phyloP scores from a whole-genome alignment of 768 basidiomycete species.

The Xanthoconium purpureum region DNA sequence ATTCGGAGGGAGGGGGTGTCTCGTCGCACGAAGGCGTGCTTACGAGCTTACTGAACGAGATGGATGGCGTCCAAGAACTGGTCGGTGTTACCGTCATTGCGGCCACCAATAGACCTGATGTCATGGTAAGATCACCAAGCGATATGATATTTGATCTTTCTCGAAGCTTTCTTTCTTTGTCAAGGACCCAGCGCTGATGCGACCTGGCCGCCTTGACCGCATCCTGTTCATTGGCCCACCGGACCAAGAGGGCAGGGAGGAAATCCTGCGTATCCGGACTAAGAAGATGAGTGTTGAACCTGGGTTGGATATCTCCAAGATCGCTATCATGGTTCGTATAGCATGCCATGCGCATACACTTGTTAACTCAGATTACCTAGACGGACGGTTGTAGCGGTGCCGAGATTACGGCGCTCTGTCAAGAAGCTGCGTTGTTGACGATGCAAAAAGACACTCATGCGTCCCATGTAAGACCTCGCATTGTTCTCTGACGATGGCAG shows the following conservation, averaged over 20 bases:
- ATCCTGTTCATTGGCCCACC: conserved; percentile 95
- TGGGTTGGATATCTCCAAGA: conserved; percentile 57
- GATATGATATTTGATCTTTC: not conserved
- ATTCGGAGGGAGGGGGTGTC: conserved; percentile 47
- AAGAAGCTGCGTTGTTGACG: conserved; percentile 90
- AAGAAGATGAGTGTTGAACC: conserved; percentile 77
- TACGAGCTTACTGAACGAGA: conserved; percentile 92
- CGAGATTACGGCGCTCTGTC: conserved; percentile 87
- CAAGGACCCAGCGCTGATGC: conserved; percentile 92
- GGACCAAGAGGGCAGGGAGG: conserved; percentile 70
- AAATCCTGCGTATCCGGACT: conserved; percentile 80
- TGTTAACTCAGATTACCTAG: conserved; percentile 39
- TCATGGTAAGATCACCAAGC: conserved; percentile 55
- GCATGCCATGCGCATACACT: not conserved
- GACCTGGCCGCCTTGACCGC: conserved; percentile 91
- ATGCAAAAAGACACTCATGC: conserved; percentile 88
- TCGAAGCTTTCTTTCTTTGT: not conserved
- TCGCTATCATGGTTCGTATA: conserved; percentile 62
- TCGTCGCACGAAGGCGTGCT: conserved; percentile 84
- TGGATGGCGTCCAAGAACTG: conserved; percentile 97
- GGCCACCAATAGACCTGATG: conserved; percentile 93
- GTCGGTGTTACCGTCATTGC: conserved; percentile 94
- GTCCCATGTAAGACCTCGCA: conserved; percentile 52
- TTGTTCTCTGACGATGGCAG: not conserved
- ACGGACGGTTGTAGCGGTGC: conserved; percentile 96